Evolutionary conservation across 2,329 filamentous ascomycete genomes (phyloP).

Genomic region (Fusarium nisikadoi): DNA sequence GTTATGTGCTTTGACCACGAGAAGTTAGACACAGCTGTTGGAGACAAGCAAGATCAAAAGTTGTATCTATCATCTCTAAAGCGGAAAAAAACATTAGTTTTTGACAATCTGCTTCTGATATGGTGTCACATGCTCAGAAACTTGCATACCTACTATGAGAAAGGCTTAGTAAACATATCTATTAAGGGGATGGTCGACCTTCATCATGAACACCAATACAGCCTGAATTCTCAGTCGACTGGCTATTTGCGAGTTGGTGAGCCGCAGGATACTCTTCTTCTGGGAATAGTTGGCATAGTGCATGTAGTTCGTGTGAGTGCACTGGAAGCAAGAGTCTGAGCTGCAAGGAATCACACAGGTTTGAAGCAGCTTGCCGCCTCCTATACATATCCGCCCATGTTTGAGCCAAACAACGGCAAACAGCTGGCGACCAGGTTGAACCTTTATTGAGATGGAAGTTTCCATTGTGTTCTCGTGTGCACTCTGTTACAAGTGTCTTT

Average conservation of each 20-base stretch:
- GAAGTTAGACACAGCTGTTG: too few species aligned
- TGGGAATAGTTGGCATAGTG: neutral
- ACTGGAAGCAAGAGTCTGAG: neutral
- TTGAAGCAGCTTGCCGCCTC: neutral
- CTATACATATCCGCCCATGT: neutral
- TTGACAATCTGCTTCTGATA: accelerated
- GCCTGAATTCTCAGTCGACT: accelerated
- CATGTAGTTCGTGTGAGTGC: neutral
- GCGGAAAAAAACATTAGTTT: accelerated
- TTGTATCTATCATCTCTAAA: accelerated
- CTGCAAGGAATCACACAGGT: neutral
- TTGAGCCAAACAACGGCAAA: constrained; percentile 8
- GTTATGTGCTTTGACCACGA: accelerated
- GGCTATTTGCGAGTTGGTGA: neutral
- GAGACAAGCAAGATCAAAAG: too few species aligned
- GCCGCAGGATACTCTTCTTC: neutral
- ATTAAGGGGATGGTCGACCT: neutral
- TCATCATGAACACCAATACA: neutral
- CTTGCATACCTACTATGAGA: neutral
- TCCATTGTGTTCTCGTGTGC: accelerated
- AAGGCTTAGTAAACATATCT: neutral
- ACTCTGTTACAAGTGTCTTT: neutral
- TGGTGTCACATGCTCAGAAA: neutral
- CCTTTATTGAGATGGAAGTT: neutral
- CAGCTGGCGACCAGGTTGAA: accelerated